These are phyloP conservation scores for Stygiomarasmius scandens DNA, from an alignment of 1,284 basidiomycete genomes.

Conservation along the genomic window DNA sequence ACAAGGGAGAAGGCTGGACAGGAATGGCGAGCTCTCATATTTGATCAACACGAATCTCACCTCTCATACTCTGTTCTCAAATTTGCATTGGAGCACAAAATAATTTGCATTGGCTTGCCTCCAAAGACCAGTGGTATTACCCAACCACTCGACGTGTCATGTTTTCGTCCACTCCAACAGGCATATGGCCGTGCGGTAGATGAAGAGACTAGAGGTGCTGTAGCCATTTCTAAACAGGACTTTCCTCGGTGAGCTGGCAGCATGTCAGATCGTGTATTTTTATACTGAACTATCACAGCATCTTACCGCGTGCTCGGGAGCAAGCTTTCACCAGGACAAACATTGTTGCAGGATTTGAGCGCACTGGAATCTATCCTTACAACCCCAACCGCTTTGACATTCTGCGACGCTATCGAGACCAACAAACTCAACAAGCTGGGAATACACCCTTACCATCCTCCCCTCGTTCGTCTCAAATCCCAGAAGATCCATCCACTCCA, in stretches of 20 bases:
- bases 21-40: conserved; percentile 33
- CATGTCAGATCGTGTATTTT: no score
- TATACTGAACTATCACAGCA: no score
- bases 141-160: conserved; percentile 34
- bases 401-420: no score
- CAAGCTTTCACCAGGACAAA: conserved; percentile 18
- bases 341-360: conserved; percentile 20
- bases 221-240: no score
- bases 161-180: conserved; percentile 29
- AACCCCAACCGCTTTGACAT: conserved; percentile 9
- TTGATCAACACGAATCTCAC: conserved; percentile 46
- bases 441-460: no score
- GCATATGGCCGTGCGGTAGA: no score
- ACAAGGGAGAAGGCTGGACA: conserved; percentile 23
- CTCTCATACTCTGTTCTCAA: conserved; percentile 30
- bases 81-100: conserved; percentile 27
- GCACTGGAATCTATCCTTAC: conserved; percentile 23
- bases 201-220: no score
- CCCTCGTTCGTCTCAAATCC: no score
- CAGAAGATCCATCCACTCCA: no score
- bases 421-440: no score
- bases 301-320: conserved; percentile 9
- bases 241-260: no score
- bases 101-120: conserved; percentile 35
- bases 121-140: conserved; percentile 35